Base-by-base conservation (phyloP, 306 rosid genomes). In the Vicia villosa region DNA sequence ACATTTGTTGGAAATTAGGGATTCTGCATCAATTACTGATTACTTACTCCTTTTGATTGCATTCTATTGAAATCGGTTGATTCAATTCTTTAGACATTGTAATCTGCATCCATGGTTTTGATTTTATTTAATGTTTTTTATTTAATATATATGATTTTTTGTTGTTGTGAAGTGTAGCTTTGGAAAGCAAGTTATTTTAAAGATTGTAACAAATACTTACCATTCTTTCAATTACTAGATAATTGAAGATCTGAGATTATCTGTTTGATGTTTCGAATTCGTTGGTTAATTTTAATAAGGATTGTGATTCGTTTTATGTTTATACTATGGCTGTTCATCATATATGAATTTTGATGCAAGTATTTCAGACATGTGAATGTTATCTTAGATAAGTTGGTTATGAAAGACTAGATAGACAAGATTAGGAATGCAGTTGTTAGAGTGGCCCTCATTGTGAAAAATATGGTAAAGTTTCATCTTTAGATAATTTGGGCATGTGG, bases 31-130 rank as follows among this genome's bases (percentile, higher is more conserved):
- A 6, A 43, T 47, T 32, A 12, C 36, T 77, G n/a, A 5, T n/a
- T 54, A 47, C 40, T 26, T 61, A 24, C 5, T 4, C 34, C 51
- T 60, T 32, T 24, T 50, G 77, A 74, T 74, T 54, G 17, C 51
- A 9, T 69, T 74, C 40, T 17, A 12, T 65, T 61, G 19, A 52
- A 42, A 71, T 76, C 63, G 73, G 77, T 76, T 71, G 13, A 17
- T 17, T 34, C 47, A 5, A 8, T 75, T 32, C 41, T 49, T 24
- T 16, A 19, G 20, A 52, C 73, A 36, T 54, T 62, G 57, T 19
- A 52, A 56, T 47, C 49, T 68, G 46, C 69, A 24, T 55, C 63
- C 61, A 68, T 11, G 34, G 28, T 54, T 11, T 24, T 40, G 64
- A 46, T 73, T n/a, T 22, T 17, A 30, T 30, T n/a, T n/a, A n/a